These are phyloP conservation scores for Calonectria naviculata DNA, from an alignment of 2,329 filamentous ascomycete species.

Conservation along the genomic window DNA sequence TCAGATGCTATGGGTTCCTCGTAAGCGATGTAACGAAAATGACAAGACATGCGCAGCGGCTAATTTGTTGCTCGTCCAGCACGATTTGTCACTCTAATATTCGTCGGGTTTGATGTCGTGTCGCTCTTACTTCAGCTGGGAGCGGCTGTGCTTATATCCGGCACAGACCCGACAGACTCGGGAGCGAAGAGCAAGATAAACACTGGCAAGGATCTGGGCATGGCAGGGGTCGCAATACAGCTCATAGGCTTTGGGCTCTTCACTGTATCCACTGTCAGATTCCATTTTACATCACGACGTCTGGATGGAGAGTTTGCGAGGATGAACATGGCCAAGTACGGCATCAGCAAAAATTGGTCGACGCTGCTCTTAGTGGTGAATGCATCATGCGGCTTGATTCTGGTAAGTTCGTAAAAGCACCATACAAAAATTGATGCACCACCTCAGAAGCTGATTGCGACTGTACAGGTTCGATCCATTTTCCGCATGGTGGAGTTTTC, in stretches of 20 bases:
- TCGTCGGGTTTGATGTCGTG: slow-evolving; percentile 52
- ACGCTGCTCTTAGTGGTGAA: slow-evolving; percentile 28
- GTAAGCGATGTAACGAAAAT: slow-evolving; percentile 14
- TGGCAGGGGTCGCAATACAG: slow-evolving; percentile 47
- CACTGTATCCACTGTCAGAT: slow-evolving; percentile 55
- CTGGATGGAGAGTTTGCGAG: slow-evolving; percentile 25
- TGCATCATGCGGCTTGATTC: slow-evolving; percentile 30
- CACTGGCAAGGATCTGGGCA: slow-evolving; percentile 29
- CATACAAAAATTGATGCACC: fast-evolving
- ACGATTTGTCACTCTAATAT: slow-evolving; percentile 48
- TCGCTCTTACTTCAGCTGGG: slow-evolving; percentile 51
- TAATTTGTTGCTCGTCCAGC: slow-evolving; percentile 9
- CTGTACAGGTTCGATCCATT: slow-evolving; percentile 29
- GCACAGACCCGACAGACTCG: slow-evolving; percentile 43
- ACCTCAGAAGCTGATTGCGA: not conserved
- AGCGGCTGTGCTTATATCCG: slow-evolving; percentile 53
- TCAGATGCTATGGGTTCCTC: slow-evolving; percentile 34
- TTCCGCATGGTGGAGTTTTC: slow-evolving; percentile 35
- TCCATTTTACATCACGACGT: slow-evolving; percentile 54
- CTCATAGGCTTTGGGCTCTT: slow-evolving; percentile 59
- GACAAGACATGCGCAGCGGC: no score
- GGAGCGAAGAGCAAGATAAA: slow-evolving; percentile 43
- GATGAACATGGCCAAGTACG: slow-evolving; percentile 26
- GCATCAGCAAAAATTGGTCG: slow-evolving; percentile 25
- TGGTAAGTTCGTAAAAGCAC: slow-evolving; percentile 9